phyloP scores from a whole-genome alignment of 2,329 filamentous ascomycete genomes.

The Aspergillus brasiliensis region DNA sequence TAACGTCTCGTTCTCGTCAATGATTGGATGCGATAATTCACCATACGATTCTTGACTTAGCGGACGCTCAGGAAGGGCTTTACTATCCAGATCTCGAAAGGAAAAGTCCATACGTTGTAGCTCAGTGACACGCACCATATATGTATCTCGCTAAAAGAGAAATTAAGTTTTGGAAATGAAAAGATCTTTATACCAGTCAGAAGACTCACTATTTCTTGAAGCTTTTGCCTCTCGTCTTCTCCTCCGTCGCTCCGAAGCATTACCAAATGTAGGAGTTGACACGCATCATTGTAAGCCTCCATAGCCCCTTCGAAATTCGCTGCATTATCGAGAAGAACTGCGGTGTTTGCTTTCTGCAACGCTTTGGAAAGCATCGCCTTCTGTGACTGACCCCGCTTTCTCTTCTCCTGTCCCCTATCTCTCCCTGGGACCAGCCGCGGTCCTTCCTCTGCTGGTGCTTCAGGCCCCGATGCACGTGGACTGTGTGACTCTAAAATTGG shows the following conservation, averaged over 20 bases:
- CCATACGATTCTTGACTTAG: constrained; percentile 60
- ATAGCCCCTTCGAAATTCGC: constrained; percentile 92
- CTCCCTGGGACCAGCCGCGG: constrained; percentile 27
- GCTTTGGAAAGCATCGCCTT: constrained; percentile 97
- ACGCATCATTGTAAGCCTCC: constrained; percentile 88
- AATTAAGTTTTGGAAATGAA: constrained; percentile 13
- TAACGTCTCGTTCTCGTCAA: constrained; percentile 42
- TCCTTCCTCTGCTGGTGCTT: constrained; percentile 28
- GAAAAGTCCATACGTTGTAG: constrained; percentile 67
- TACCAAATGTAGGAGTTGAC: constrained; percentile 82
- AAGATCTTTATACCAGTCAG: constrained; percentile 11
- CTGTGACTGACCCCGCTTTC: constrained; percentile 64
- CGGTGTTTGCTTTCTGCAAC: constrained; percentile 91
- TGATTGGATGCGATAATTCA: constrained; percentile 42
- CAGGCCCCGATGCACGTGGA: constrained; percentile 16
- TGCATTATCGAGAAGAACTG: constrained; percentile 92
- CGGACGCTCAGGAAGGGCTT: constrained; percentile 73
- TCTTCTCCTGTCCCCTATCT: constrained; percentile 32
- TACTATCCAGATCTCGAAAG: constrained; percentile 59
- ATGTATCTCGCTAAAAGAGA: constrained; percentile 71
- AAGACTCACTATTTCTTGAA: constrained; percentile 84
- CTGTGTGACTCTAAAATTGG: constrained; percentile 15
- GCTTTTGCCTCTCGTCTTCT: constrained; percentile 78
- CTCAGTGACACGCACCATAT: constrained; percentile 86
- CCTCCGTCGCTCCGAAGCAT: constrained; percentile 80